Base-by-base conservation (phyloP, 164 flowering plant species). In the Pachysandra terminalis region DNA sequence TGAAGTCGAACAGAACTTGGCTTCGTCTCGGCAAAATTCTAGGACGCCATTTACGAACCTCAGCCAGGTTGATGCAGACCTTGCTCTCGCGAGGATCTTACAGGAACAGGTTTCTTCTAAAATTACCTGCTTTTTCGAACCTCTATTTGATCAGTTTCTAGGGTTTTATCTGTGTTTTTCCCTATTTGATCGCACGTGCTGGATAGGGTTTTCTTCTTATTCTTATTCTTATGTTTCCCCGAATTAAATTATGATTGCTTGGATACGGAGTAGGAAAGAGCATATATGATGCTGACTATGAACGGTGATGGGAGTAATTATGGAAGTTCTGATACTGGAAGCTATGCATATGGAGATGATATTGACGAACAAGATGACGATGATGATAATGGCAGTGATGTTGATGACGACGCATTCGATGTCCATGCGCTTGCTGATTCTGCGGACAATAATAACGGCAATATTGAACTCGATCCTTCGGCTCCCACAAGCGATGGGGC, bases 41-140 rank as follows among this genome's bases (percentile, higher is more conserved):
- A 84, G 97, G 68, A 86, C 90, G 37, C 96, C 97, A 0, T 91
- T 93, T 82, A 81, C 98, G 27, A 83, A 77, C 72, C 96, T 93
- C 63, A 87, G 89, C 68, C 98, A 93, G 81, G 82, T 85, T 69
- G 97, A 93, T 68, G 93, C 26, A 88, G 98, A n/a, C n/a, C n/a
- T n/a, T n/a, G n/a, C n/a, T n/a, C n/a, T n/a, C n/a, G n/a, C n/a
- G n/a, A n/a, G n/a, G 12, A 40, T 10, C 45, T 40, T 40, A 40
- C 45, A 40, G 45, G 45, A 40, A 40, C 45, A 40, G 45, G 45
- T 40, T 40, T 40, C 45, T 40, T 40, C n/a, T n/a, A n/a, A n/a
- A n/a, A n/a, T 5, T 5, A 5, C 10, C 10, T 40, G 5, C 10
- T 40, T 40, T 5, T 40, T 40, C 10, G 7, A 5, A 5, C 7